phyloP scores from a whole-genome alignment of 1,284 basidiomycete species.

The Exobasidium rhododendri region DNA sequence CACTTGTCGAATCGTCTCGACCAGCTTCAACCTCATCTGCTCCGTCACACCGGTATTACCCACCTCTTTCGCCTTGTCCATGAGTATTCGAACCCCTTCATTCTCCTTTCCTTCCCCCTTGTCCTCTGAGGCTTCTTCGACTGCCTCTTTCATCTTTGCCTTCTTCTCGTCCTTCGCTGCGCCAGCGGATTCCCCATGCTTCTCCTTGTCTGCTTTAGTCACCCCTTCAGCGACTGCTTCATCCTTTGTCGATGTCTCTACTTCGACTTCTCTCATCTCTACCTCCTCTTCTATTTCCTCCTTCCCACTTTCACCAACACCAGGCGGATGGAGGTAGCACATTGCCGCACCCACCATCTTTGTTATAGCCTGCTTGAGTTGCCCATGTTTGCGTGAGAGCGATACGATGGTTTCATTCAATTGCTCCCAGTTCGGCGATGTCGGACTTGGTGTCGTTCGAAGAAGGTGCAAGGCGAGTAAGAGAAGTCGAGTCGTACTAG shows the following conservation, averaged over 20 bases:
- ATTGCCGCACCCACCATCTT: constrained; percentile 66
- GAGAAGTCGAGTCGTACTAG: constrained; percentile 82
- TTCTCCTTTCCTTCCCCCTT: constrained; percentile 45
- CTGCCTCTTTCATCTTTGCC: constrained; percentile 24
- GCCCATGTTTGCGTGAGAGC: constrained; percentile 89
- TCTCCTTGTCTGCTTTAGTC: constrained; percentile 25
- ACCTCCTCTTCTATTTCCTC: constrained; percentile 68
- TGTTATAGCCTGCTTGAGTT: constrained; percentile 85
- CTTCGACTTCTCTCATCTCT: constrained; percentile 62
- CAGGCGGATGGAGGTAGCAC: constrained; percentile 38
- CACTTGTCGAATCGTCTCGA: constrained; percentile 79
- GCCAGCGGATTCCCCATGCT: constrained; percentile 11
- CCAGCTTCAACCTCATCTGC: constrained; percentile 33
- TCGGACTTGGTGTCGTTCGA: constrained; percentile 29
- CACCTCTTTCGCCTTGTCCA: constrained; percentile 37
- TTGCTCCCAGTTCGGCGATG: constrained; percentile 36
- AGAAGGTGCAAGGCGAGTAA: constrained; percentile 63
- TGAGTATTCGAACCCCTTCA: constrained; percentile 34
- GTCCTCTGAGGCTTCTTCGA: constrained; percentile 23
- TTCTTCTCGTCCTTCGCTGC: constrained; percentile 28
- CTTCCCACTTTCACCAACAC: constrained; percentile 64
- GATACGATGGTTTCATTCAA: constrained; percentile 39
- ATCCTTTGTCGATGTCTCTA: constrained; percentile 59
- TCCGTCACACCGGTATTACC: constrained; percentile 38
- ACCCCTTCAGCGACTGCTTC: constrained; percentile 19